Conservation (phyloP, 441 rosid species). For the Pelargonium fulgidum region DNA sequence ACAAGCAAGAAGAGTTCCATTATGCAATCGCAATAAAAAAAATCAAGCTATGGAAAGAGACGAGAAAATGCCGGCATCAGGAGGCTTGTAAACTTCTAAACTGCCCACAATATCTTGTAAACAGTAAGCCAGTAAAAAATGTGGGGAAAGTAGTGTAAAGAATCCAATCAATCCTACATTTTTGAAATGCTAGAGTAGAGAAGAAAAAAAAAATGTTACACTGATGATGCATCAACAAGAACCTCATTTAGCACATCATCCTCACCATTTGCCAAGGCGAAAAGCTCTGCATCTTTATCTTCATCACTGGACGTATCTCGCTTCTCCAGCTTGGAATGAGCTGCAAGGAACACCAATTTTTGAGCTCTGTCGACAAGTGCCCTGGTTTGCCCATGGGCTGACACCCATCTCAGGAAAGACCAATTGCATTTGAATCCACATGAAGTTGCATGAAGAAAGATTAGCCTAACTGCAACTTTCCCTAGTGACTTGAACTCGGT, state of each 20-base stretch:
- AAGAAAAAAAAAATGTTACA: background rate
- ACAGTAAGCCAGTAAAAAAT: background rate
- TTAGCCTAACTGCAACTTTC: background rate
- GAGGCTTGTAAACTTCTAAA: too few relatives aligned
- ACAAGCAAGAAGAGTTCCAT: background rate
- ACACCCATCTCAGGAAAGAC: background rate
- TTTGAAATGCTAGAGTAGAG: background rate
- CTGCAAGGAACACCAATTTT: background rate
- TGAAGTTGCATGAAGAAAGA: background rate
- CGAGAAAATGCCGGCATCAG: too few relatives aligned
- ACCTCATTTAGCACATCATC: background rate
- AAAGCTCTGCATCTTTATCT: conserved; percentile 2
- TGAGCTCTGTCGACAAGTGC: background rate
- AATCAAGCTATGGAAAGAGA: background rate
- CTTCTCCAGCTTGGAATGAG: conserved; percentile 1
- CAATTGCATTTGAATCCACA: background rate
- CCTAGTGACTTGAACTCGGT: background rate
- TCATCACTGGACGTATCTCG: background rate
- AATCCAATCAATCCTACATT: background rate
- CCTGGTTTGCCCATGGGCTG: background rate
- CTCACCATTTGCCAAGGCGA: background rate
- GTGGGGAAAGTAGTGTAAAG: background rate
- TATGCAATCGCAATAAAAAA: background rate
- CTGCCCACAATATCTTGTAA: background rate
- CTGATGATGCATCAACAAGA: background rate